A percentile compares a stretch with the other conserved stretches of the same genome.
Conservation (phyloP, 352 stramenopile species). For the Globisporangium cystogenes region DNA sequence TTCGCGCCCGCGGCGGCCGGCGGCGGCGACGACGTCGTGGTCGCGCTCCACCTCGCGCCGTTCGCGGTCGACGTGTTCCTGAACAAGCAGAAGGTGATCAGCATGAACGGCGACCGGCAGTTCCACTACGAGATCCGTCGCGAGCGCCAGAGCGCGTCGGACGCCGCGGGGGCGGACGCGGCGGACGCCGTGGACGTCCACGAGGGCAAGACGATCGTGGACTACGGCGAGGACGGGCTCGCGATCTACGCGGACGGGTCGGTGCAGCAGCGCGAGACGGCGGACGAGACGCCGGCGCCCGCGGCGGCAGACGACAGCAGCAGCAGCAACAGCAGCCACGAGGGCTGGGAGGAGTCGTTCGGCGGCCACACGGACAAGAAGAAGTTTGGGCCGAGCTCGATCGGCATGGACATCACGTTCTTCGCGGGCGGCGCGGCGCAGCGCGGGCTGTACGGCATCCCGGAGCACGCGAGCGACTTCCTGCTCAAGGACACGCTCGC, state of each 20-base stretch:
- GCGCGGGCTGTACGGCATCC: slow-evolving; percentile 94
- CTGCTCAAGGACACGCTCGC: slow-evolving; percentile 89
- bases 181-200: slow-evolving; percentile 56
- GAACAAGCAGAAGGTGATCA: slow-evolving; percentile 54
- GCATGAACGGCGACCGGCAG: slow-evolving; percentile 54
- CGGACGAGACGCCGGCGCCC: slow-evolving; percentile 3
- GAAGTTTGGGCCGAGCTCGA: slow-evolving; percentile 86
- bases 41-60: slow-evolving; percentile 36
- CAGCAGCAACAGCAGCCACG: slow-evolving; percentile 38
- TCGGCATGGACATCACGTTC: slow-evolving; percentile 97
- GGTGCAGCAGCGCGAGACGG: slow-evolving; percentile 52
- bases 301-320: neutral
- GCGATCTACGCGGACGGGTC: slow-evolving; percentile 96
- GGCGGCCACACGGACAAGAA: slow-evolving; percentile 88
- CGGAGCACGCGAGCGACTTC: slow-evolving; percentile 95
- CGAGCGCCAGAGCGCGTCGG: slow-evolving; percentile 47
- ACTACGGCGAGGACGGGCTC: slow-evolving; percentile 97
- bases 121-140: slow-evolving; percentile 75
- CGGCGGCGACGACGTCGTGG: slow-evolving; percentile 26
- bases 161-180: slow-evolving; percentile 15
- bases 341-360: slow-evolving; percentile 95
- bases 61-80: slow-evolving; percentile 73
- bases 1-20: slow-evolving; percentile 18
- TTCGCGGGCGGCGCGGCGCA: slow-evolving; percentile 29
- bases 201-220: slow-evolving; percentile 91